Percentiles rank a stretch among this genome's conserved stretches.
Evolutionary conservation across 1,139 yeast species (phyloP).

Genomic region (Blastobotrys apis): DNA sequence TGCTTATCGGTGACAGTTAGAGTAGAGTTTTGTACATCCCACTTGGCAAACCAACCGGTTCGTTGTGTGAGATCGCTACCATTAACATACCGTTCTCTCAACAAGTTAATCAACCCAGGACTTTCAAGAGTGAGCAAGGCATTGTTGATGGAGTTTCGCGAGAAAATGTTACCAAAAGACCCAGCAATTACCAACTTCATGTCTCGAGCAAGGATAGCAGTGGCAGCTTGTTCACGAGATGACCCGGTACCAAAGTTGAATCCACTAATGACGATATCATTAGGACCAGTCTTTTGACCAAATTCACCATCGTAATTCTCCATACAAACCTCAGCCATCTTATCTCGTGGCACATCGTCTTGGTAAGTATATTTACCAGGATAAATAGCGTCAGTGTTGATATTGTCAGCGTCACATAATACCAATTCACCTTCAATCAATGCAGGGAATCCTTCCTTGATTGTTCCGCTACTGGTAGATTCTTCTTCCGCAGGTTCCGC

Average conservation of each 20-base stretch:
- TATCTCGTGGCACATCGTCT: slow-evolving; percentile 89
- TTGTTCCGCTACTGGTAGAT: slow-evolving; percentile 49
- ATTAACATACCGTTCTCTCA: slow-evolving; percentile 62
- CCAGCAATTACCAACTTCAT: slow-evolving; percentile 93
- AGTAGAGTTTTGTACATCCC: slow-evolving; percentile 86
- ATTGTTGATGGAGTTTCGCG: slow-evolving; percentile 92
- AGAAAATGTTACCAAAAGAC: slow-evolving; percentile 94
- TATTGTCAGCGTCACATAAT: slow-evolving; percentile 94
- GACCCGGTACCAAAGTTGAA: slow-evolving; percentile 98
- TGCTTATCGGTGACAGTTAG: slow-evolving; percentile 66
- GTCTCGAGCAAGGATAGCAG: slow-evolving; percentile 90
- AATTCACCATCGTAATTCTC: slow-evolving; percentile 94
- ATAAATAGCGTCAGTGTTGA: slow-evolving; percentile 96
- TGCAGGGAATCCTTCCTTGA: slow-evolving; percentile 86
- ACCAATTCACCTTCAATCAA: slow-evolving; percentile 85
- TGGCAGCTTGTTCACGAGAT: slow-evolving; percentile 99
- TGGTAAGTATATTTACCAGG: slow-evolving; percentile 99
- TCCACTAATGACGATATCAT: slow-evolving; percentile 89
- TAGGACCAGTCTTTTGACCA: slow-evolving; percentile 69
- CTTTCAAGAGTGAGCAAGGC: slow-evolving; percentile 91
- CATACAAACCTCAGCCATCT: slow-evolving; percentile 99
- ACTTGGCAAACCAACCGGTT: slow-evolving; percentile 87
- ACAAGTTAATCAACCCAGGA: slow-evolving; percentile 73
- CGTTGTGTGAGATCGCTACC: slow-evolving; percentile 75
- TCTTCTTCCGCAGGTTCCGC: slow-evolving; percentile 35